phyloP scores from a whole-genome alignment of 306 rosid genomes.

The Macrotyloma uniflorum region DNA sequence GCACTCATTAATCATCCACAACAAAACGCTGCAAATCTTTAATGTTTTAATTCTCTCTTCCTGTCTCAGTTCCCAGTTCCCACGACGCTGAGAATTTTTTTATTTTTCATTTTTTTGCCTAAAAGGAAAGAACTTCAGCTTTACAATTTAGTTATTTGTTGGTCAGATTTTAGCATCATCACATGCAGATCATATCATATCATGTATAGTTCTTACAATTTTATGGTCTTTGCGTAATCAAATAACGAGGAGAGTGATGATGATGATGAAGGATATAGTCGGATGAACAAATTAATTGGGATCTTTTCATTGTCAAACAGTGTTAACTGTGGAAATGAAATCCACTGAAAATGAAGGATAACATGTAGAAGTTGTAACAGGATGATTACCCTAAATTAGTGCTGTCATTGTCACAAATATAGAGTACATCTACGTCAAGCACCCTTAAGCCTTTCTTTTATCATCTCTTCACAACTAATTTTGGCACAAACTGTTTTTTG shows the following conservation, averaged over 20 bases:
- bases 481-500: not conserved
- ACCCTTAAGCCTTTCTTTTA: not conserved
- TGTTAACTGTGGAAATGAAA: not conserved
- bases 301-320: slow-evolving; percentile 31
- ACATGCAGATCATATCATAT: not conserved
- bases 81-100: not conserved
- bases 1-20: not conserved
- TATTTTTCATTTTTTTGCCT: not conserved
- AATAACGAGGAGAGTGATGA: slow-evolving; percentile 1
- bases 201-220: not conserved
- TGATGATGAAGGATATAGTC: not conserved
- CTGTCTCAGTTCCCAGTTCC: not conserved
- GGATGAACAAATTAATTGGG: not conserved
- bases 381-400: not conserved
- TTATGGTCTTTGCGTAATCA: not conserved
- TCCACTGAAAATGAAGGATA: not conserved
- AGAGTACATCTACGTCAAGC: slow-evolving; percentile 19
- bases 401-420: slow-evolving; percentile 19
- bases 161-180: not conserved
- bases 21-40: not conserved
- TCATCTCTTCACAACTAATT: not conserved
- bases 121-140: not conserved
- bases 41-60: not conserved
- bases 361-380: not conserved
- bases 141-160: not conserved